A percentile compares a stretch with the other conserved stretches of the same genome.
Evolutionary conservation across 495 filamentous ascomycete species (phyloP).

Genomic region (Diplogelasinospora grovesii): DNA sequence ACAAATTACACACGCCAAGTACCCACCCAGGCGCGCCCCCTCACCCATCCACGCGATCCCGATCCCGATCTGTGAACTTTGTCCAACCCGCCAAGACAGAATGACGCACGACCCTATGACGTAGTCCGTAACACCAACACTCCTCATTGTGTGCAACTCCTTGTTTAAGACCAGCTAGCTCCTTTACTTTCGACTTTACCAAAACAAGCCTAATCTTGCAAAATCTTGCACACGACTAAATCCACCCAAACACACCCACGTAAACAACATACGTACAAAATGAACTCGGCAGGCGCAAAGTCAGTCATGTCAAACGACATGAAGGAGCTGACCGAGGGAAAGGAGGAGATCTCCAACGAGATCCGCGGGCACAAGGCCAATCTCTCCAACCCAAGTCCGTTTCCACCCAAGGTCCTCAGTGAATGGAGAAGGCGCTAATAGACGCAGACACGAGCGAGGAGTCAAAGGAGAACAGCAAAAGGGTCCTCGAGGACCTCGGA

Average conservation of each 20-base stretch:
- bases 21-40: too few relatives aligned
- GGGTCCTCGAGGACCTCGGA: slow-evolving; percentile 13
- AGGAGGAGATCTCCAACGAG: slow-evolving; percentile 24
- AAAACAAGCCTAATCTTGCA: too few relatives aligned
- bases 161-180: too few relatives aligned
- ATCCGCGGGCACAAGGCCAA: slow-evolving; percentile 20
- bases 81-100: too few relatives aligned
- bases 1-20: too few relatives aligned
- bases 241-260: neutral
- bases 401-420: slow-evolving; percentile 17
- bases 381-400: slow-evolving; percentile 15
- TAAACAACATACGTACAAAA: slow-evolving; percentile 2
- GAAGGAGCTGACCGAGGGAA: slow-evolving; percentile 30
- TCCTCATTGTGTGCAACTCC: too few relatives aligned
- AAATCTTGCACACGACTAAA: neutral
- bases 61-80: too few relatives aligned
- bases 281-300: slow-evolving; percentile 30
- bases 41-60: too few relatives aligned
- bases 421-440: slow-evolving; percentile 12
- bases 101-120: too few relatives aligned
- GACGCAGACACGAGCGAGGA: slow-evolving; percentile 19
- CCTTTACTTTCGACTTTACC: too few relatives aligned
- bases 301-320: slow-evolving; percentile 35
- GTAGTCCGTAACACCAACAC: too few relatives aligned
- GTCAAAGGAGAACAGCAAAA: slow-evolving; percentile 14